Conservation (phyloP, 2,329 filamentous ascomycete genomes). For the Exophiala sideris region DNA sequence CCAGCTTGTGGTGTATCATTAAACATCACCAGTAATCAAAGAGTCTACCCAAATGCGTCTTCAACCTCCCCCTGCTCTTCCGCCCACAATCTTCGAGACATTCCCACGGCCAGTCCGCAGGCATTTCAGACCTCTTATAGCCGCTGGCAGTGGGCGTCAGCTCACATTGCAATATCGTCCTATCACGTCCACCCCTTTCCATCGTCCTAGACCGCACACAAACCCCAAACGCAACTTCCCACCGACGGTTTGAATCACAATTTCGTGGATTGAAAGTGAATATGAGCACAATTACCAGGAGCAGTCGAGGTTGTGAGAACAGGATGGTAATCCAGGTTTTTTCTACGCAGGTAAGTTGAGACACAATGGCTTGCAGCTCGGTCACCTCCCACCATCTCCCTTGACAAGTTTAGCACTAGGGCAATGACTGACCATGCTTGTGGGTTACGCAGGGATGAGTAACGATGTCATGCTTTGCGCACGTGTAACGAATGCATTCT, state of each 20-base stretch:
- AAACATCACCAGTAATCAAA: background rate
- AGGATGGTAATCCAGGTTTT: slow-evolving; percentile 32
- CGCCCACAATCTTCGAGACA: slow-evolving; percentile 24
- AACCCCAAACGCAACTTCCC: slow-evolving; percentile 6
- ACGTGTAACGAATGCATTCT: too few species aligned
- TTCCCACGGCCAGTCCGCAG: slow-evolving; percentile 10
- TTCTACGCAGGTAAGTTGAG: too few species aligned
- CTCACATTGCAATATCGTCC: slow-evolving; percentile 3
- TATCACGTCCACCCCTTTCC: background rate
- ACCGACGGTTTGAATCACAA: slow-evolving; percentile 49
- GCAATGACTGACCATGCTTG: too few species aligned
- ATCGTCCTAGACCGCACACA: slow-evolving; percentile 1
- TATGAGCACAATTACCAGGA: slow-evolving; percentile 58
- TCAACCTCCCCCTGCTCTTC: background rate
- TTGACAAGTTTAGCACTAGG: too few species aligned
- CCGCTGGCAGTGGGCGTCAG: background rate
- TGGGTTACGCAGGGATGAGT: too few species aligned
- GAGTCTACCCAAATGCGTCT: background rate
- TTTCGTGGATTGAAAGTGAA: slow-evolving; percentile 60
- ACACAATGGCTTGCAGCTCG: too few species aligned
- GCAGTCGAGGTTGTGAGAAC: slow-evolving; percentile 52
- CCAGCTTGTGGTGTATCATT: too few species aligned
- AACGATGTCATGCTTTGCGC: too few species aligned
- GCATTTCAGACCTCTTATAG: background rate
- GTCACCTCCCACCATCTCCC: too few species aligned